Percentiles rank a stretch among this genome's conserved stretches.
Evolutionary conservation across 768 basidiomycete genomes (phyloP).

Genomic region (Naganishia vishniacii): DNA sequence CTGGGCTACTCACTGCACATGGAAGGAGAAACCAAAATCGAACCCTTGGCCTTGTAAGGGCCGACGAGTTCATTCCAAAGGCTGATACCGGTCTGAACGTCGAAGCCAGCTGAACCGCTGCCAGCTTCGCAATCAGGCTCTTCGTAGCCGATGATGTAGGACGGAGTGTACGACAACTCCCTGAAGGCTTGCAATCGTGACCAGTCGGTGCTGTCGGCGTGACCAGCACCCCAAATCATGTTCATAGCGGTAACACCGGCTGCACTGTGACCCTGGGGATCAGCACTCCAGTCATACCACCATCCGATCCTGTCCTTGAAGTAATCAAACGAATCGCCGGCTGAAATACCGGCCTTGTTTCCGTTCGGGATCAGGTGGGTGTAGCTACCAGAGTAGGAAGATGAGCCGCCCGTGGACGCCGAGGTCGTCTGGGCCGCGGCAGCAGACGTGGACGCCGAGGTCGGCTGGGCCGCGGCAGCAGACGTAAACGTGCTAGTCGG

Average conservation of each 20-base stretch:
- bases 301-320: constrained; percentile 42
- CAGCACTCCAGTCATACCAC: constrained; percentile 45
- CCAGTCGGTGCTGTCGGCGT: constrained; percentile 37
- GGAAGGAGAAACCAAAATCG: constrained; percentile 41
- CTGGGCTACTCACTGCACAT: constrained; percentile 47
- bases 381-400: constrained; percentile 10
- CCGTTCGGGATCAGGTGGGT: constrained; percentile 37
- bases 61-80: constrained; percentile 45
- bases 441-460: constrained; percentile 16
- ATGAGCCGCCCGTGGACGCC: not conserved
- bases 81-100: constrained; percentile 32
- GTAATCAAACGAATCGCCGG: constrained; percentile 35
- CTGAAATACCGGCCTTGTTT: constrained; percentile 47
- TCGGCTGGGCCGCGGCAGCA: constrained; percentile 9
- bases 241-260: constrained; percentile 33
- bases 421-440: constrained; percentile 6
- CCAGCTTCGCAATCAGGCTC: constrained; percentile 47
- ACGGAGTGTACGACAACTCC: constrained; percentile 37
- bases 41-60: constrained; percentile 38
- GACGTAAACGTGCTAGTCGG: constrained; percentile 20
- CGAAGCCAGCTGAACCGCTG: constrained; percentile 34
- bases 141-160: constrained; percentile 46
- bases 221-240: constrained; percentile 46
- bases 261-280: constrained; percentile 33
- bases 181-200: constrained; percentile 41